A percentile compares a stretch with the other conserved stretches of the same genome.
These are phyloP conservation scores for Cladosporium sp. DNA, from an alignment of 2,329 filamentous ascomycete species.

Conservation along the genomic window DNA sequence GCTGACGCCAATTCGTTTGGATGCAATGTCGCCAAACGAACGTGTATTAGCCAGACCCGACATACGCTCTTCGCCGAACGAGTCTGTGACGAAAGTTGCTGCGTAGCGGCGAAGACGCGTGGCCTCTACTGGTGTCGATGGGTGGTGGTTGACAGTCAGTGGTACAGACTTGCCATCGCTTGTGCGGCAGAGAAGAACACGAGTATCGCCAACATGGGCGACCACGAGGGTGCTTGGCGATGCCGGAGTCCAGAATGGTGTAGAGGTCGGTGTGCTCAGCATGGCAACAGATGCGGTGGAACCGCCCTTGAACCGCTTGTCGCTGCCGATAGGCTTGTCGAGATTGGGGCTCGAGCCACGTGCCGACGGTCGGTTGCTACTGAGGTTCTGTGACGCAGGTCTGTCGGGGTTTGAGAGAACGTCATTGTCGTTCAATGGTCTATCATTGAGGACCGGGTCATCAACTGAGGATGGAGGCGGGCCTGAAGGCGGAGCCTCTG, in stretches of 20 bases:
- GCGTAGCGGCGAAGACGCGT: constrained; percentile 82
- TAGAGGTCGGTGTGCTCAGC: constrained; percentile 86
- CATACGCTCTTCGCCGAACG: constrained; percentile 96
- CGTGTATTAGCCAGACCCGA: constrained; percentile 90
- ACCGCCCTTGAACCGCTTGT: constrained; percentile 81
- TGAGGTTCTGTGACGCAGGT: constrained; percentile 41
- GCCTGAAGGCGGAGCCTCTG: constrained; percentile 20
- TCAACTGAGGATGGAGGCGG: constrained; percentile 45
- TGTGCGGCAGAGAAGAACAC: constrained; percentile 86
- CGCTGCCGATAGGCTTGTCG: constrained; percentile 67
- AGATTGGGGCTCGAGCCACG: constrained; percentile 51
- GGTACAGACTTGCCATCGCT: constrained; percentile 76
- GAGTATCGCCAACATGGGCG: constrained; percentile 90
- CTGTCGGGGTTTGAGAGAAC: constrained; percentile 67
- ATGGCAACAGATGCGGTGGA: constrained; percentile 88
- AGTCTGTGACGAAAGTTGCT: constrained; percentile 86
- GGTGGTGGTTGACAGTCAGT: constrained; percentile 88
- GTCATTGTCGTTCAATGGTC: constrained; percentile 81
- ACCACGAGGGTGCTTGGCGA: constrained; percentile 80
- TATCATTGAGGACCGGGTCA: constrained; percentile 69
- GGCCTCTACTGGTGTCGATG: constrained; percentile 80
- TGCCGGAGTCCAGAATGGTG: constrained; percentile 92
- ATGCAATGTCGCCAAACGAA: constrained; percentile 87
- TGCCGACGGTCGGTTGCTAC: constrained; percentile 25
- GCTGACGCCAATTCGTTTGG: constrained; percentile 89